Conservation (phyloP, 2,329 filamentous ascomycete genomes). For the Fusarium tricinctum region DNA sequence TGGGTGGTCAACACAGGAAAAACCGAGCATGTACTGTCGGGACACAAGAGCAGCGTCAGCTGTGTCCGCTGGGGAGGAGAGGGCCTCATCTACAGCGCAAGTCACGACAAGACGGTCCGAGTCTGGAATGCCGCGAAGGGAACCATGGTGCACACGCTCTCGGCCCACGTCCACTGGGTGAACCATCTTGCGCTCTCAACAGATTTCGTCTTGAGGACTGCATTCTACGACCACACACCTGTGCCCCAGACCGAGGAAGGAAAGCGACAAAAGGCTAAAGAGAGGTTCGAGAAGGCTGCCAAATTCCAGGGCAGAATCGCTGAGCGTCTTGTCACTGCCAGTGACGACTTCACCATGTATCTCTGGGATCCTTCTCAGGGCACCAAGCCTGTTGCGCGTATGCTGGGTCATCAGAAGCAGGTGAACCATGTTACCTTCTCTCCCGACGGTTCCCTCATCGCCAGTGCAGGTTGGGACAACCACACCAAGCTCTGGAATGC, state of each 20-base stretch:
- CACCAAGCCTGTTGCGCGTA: slow-evolving; percentile 86
- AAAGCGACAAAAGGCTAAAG: slow-evolving; percentile 80
- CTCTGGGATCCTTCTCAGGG: slow-evolving; percentile 87
- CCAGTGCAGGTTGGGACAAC: slow-evolving; percentile 93
- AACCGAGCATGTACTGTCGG: slow-evolving; percentile 85
- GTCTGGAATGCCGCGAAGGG: slow-evolving; percentile 89
- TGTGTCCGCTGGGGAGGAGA: slow-evolving; percentile 97
- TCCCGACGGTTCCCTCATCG: slow-evolving; percentile 88
- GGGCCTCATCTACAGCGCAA: slow-evolving; percentile 84
- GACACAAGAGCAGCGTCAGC: slow-evolving; percentile 89
- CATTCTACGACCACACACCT: slow-evolving; percentile 84
- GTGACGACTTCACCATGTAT: slow-evolving; percentile 96
- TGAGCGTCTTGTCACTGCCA: slow-evolving; percentile 89
- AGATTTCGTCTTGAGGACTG: slow-evolving; percentile 88
- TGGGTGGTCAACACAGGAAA: slow-evolving; percentile 86
- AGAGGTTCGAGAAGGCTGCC: slow-evolving; percentile 88
- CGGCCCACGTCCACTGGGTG: slow-evolving; percentile 91
- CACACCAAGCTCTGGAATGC: slow-evolving; percentile 94
- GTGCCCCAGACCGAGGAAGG: slow-evolving; percentile 77
- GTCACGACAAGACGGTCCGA: slow-evolving; percentile 92
- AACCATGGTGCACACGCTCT: slow-evolving; percentile 82
- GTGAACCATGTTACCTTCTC: slow-evolving; percentile 97
- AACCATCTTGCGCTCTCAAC: slow-evolving; percentile 96
- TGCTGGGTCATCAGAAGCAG: slow-evolving; percentile 96
- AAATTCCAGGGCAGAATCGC: slow-evolving; percentile 80